Evolutionary conservation across 768 basidiomycete genomes (phyloP).

Genomic region (Pleurotus eryngii): DNA sequence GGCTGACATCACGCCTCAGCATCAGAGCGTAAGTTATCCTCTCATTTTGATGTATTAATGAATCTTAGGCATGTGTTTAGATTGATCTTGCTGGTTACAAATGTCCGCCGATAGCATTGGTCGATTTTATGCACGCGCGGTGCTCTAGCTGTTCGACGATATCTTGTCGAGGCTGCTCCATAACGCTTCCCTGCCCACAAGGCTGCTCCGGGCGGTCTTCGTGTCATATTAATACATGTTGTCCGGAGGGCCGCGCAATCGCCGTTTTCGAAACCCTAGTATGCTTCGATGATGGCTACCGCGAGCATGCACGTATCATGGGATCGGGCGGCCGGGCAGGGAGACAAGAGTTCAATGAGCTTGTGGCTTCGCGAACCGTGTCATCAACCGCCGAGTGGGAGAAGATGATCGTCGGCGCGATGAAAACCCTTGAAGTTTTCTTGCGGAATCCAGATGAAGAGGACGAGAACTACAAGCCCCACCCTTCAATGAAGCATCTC

Average conservation of each 20-base stretch:
- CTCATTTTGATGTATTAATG: not conserved
- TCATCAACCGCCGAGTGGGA: slow-evolving; percentile 5
- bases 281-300: slow-evolving; percentile 27
- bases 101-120: not conserved
- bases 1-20: not conserved
- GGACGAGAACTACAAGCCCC: slow-evolving; percentile 8
- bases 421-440: slow-evolving; percentile 11
- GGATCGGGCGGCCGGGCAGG: slow-evolving; percentile 2
- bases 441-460: slow-evolving; percentile 8
- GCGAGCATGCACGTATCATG: slow-evolving; percentile 18
- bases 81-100: slow-evolving; percentile 6
- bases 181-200: slow-evolving; percentile 17
- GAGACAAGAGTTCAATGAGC: slow-evolving; percentile 12
- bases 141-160: slow-evolving; percentile 24
- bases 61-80: not conserved
- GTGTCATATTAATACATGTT: slow-evolving; percentile 29
- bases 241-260: slow-evolving; percentile 25
- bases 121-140: slow-evolving; percentile 21
- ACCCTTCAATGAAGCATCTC: slow-evolving; percentile 18
- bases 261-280: slow-evolving; percentile 31
- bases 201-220: slow-evolving; percentile 22
- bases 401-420: slow-evolving; percentile 11
- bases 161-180: slow-evolving; percentile 33
- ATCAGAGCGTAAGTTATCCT: not conserved
- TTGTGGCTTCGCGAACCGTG: slow-evolving; percentile 5